Evolutionary conservation across 75 land plant species (phyloP), one percentile per base, ranked within the genome.

Genomic region (Picea sitchensis): DNA sequence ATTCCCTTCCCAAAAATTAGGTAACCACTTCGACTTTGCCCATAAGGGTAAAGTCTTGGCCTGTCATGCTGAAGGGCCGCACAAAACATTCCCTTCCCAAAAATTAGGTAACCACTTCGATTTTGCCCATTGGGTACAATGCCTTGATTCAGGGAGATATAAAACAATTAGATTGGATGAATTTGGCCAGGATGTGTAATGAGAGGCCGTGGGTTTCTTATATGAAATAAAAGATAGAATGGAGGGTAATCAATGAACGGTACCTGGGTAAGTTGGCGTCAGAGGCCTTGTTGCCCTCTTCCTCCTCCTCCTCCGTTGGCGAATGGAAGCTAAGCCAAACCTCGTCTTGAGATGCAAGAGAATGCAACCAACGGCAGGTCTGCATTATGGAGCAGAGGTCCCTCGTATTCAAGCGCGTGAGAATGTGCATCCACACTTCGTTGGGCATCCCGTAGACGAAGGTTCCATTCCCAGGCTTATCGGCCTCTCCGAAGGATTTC

Each of bases 401-500:
- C 54, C 2, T 71, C 13, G 18, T 47, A 41, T 44, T 71, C 31
- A 71, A 71, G n/a, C 47, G 23, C 54, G 21, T 71, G 8, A 71
- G 21, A 71, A 71, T 36, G 54, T 71, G 47, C 47, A 41, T 71
- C 73, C 73, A 71, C 13, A 71, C 2, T 71, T 71, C 73, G 9
- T 71, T 44, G 7, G 73, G 73, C 38, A 71, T 38, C 18, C 73
- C 51, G 13, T 71, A 71, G 41, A 71, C 73, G 23, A 2, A 71
- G 26, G 73, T 44, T 41, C 73, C 73, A 44, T 17, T 71, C 54
- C 73, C 73, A 17, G 73, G 73, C 51, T 38, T 71, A 18, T 71
- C 73, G n/a, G 73, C 73, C 54, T 44, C 73, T n/a, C 73, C 73
- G 44, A 71, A 71, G n/a, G 20, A 71, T 44, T 71, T 71, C 54